phyloP scores from a whole-genome alignment of 192 early-diverging fungal species.

The Spizellomyces punctatus region DNA sequence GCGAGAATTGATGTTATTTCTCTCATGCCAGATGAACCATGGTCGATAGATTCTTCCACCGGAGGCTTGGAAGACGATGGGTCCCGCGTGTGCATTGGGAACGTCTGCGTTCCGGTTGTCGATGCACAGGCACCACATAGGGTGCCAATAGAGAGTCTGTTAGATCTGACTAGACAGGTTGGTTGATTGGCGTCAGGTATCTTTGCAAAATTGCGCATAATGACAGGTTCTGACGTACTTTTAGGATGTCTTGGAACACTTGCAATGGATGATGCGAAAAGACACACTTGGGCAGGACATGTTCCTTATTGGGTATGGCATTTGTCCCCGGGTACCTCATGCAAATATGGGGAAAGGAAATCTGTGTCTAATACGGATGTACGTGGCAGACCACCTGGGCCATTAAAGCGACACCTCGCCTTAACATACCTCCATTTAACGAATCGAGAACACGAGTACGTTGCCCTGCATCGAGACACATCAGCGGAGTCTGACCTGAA shows the following conservation, averaged over 20 bases:
- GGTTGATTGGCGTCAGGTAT: conserved; percentile 54
- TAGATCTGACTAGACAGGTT: conserved; percentile 25
- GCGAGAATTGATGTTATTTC: too few relatives aligned
- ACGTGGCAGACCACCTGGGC: conserved; percentile 58
- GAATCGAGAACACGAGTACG: conserved; percentile 72
- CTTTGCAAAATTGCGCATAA: conserved; percentile 82
- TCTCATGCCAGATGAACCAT: too few relatives aligned
- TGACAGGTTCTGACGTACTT: conserved; percentile 65
- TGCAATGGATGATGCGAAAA: conserved; percentile 83
- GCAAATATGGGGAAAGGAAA: not conserved
- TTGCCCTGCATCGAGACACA: conserved; percentile 70
- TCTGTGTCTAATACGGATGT: not conserved
- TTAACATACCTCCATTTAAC: conserved; percentile 75
- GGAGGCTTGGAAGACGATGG: not conserved
- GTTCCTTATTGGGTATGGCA: conserved; percentile 68
- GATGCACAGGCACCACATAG: conserved; percentile 5
- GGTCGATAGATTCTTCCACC: too few relatives aligned
- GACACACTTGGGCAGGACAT: conserved; percentile 79
- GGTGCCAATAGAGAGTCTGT: conserved; percentile 19
- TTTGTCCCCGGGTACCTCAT: not conserved
- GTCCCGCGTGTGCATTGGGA: conserved; percentile 27
- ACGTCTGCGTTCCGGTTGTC: conserved; percentile 15
- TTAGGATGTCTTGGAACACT: conserved; percentile 42
- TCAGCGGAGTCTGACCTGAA: conserved; percentile 77
- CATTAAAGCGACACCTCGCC: conserved; percentile 64